A percentile compares a stretch with the other conserved stretches of the same genome.
These are phyloP conservation scores for Ramichloridium luteum DNA, from an alignment of 2,329 filamentous ascomycete species.

Conservation along the genomic window DNA sequence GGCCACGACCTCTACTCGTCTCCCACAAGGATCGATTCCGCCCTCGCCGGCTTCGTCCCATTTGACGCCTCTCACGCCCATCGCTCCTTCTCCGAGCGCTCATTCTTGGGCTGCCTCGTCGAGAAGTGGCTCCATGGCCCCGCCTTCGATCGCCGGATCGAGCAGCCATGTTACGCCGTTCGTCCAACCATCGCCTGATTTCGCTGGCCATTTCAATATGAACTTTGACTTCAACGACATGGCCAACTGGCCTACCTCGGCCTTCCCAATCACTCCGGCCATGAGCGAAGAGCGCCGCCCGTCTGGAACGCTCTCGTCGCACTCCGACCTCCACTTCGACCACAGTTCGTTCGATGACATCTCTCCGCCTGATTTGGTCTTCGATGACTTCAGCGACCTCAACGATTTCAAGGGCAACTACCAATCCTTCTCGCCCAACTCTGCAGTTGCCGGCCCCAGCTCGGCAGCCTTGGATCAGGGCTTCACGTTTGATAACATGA, in stretches of 20 bases:
- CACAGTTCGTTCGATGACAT: constrained; percentile 32
- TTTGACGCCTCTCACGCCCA: constrained; percentile 24
- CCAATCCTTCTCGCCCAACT: constrained; percentile 19
- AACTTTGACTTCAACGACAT: constrained; percentile 25
- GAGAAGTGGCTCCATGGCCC: constrained; percentile 21
- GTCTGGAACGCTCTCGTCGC: constrained; percentile 23
- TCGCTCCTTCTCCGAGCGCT: constrained; percentile 30
- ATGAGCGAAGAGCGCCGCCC: constrained; percentile 24
- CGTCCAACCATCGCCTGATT: constrained; percentile 21
- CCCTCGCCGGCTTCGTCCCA: constrained; percentile 46
- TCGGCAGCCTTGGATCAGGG: constrained; percentile 30
- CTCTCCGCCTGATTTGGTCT: constrained; percentile 40
- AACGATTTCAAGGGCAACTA: constrained; percentile 30
- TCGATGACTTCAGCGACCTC: constrained; percentile 47
- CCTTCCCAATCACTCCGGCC: constrained; percentile 23
- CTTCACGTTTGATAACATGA: constrained; percentile 38
- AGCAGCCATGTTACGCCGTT: constrained; percentile 22
- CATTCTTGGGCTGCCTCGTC: constrained; percentile 23
- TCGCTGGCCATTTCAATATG: constrained; percentile 25
- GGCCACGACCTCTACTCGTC: constrained; percentile 40
- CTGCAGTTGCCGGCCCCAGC: constrained; percentile 13
- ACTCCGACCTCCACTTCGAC: constrained; percentile 29
- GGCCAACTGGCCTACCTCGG: constrained; percentile 11
- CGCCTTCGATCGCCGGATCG: constrained; percentile 20
- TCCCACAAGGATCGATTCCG: constrained; percentile 47